Base-by-base conservation (phyloP, 148 eudicot genomes). In the Silene uniflora region DNA sequence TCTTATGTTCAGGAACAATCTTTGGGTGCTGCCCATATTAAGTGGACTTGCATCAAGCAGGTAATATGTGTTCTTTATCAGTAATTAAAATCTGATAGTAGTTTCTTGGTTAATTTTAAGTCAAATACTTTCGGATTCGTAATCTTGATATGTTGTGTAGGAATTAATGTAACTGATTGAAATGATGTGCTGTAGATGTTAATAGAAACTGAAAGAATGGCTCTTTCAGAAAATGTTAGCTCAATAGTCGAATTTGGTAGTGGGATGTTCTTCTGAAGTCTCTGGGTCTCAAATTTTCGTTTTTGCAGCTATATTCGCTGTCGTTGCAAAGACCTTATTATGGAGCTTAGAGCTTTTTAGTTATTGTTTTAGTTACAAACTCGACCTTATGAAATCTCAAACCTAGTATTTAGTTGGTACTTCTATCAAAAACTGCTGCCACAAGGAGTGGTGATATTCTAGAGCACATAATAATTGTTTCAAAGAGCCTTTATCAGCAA, bases 21-120 rank as follows among this genome's bases (percentile, higher is more conserved):
- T 60, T 74, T 87, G 76, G 85, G 79, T 67, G 91, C 97, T 86
- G 96, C 93, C 16, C 98, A 94, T 87, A 87, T 87, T 66, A 94
- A 94, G 83, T 94, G 97, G 96, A 94, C 97, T 78, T 89, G 88
- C 4, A 83, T 92, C 78, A 83, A 82, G 78, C 98, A 94, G 98
- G 98, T 94, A 83, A 79, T 39, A 16, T 52, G 8, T 47, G 24
- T 19, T 64, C 10, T 44, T 73, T 27, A 56, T 7, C 59, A 12
- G 10, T 7, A 23, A 47, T 39, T 78, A 64, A 0, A 11, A 0
- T 65, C 12, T n/a, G 13, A 1, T 29, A 54, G 19, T 42, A 63
- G 18, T 63, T 75, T 66, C 21, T 62, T 62, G 27, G 25, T 9
- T 61, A 3, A 22, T 7, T 61, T 19, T 61, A 21, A 2, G 3